Percentiles rank a stretch among this genome's conserved stretches.
These are phyloP conservation scores for Coelastrella sp. DNA, from an alignment of 139 green algal species.

Conservation along the genomic window DNA sequence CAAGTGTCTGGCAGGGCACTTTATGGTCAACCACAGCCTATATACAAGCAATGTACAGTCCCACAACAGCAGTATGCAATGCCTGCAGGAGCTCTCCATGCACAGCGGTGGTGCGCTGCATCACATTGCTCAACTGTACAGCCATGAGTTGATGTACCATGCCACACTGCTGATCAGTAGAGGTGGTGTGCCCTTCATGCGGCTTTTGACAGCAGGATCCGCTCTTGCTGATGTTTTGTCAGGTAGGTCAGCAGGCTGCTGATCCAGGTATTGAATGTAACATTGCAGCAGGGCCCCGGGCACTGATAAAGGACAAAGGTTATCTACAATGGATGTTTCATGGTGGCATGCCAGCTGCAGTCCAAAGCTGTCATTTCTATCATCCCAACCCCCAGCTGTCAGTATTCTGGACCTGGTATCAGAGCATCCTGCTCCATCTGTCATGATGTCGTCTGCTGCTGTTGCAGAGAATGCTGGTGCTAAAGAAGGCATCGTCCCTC, in stretches of 20 bases:
- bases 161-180: slow-evolving; percentile 28
- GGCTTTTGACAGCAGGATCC: slow-evolving; percentile 7
- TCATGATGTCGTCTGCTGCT: neutral
- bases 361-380: too few relatives aligned
- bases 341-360: too few relatives aligned
- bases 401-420: neutral
- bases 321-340: too few relatives aligned
- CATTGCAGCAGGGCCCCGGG: too few relatives aligned
- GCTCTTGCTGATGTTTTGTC: neutral
- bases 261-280: too few relatives aligned
- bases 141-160: slow-evolving; percentile 28
- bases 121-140: slow-evolving; percentile 11
- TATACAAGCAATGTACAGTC: neutral
- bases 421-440: neutral
- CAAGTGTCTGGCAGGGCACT: too few relatives aligned
- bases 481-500: slow-evolving; percentile 37
- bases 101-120: slow-evolving; percentile 29
- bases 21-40: neutral
- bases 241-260: neutral
- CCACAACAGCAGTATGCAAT: neutral
- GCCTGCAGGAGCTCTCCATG: slow-evolving; percentile 32
- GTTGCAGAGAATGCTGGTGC: slow-evolving; percentile 6
- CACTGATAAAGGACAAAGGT: too few relatives aligned
- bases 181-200: neutral
- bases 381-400: neutral